Conservation (phyloP, 129 eudicot genomes). For the Heracleum sosnowskyi region DNA sequence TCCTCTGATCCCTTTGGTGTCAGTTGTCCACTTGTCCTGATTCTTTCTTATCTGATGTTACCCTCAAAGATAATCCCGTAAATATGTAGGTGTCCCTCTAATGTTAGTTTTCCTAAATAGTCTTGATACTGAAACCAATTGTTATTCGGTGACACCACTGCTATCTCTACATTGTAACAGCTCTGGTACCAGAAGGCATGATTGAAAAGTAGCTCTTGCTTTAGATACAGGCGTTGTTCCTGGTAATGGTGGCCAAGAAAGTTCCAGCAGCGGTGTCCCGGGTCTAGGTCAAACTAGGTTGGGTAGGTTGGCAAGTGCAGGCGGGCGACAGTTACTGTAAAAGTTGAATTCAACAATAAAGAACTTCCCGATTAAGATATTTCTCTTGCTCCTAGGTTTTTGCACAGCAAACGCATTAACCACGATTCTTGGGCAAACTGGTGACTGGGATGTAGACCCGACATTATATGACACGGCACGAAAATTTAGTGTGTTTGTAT, state of each 20-base stretch:
- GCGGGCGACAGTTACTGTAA: conserved; percentile 57
- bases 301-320: conserved; percentile 74
- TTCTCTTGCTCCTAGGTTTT: conserved; percentile 87
- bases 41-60: background rate
- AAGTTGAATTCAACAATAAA: conserved; percentile 78
- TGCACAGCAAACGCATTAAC: conserved; percentile 94
- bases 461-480: too few species aligned
- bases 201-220: conserved; percentile 47
- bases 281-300: conserved; percentile 76
- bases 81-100: background rate
- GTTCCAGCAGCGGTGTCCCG: conserved; percentile 30
- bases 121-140: background rate
- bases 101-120: background rate
- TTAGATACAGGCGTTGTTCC: conserved; percentile 66
- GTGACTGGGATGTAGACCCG: conserved; percentile 99
- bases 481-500: too few species aligned
- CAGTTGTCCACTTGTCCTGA: background rate
- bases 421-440: conserved; percentile 92
- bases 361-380: conserved; percentile 89
- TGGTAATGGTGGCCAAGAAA: conserved; percentile 40
- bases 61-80: background rate
- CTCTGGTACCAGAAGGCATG: conserved; percentile 18
- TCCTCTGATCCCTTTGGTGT: background rate
- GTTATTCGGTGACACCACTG: background rate
- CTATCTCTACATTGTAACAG: conserved; percentile 24